Percentiles rank a stretch among this genome's conserved stretches.
phyloP scores from a whole-genome alignment of 768 basidiomycete genomes.

The Lentinula sp. region DNA sequence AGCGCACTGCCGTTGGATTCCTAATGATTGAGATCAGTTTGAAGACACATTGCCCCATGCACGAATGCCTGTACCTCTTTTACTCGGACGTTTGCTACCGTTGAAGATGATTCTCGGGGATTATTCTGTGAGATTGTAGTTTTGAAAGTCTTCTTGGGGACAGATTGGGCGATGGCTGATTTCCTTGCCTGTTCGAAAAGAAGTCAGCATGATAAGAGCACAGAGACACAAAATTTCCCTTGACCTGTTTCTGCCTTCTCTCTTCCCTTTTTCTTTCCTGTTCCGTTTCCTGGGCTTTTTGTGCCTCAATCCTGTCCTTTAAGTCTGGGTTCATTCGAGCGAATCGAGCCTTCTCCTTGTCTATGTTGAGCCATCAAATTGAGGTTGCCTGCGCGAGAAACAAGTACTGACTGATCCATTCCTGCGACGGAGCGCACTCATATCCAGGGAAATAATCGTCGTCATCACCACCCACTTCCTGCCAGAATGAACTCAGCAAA shows the following conservation, averaged over 20 bases:
- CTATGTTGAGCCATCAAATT: constrained; percentile 13
- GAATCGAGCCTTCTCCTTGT: constrained; percentile 32
- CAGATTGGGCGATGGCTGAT: not conserved
- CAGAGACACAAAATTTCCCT: constrained; percentile 5
- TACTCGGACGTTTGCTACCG: not conserved
- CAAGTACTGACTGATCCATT: constrained; percentile 52
- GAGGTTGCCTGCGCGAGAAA: not conserved
- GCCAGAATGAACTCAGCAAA: constrained; percentile 61
- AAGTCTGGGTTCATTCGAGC: constrained; percentile 20
- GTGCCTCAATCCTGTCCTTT: constrained; percentile 10
- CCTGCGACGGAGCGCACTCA: constrained; percentile 30
- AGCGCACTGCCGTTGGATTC: not conserved
- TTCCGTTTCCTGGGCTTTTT: not conserved
- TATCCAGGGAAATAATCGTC: constrained; percentile 46
- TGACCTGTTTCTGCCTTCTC: constrained; percentile 11
- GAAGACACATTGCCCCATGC: not conserved
- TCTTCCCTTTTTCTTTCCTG: constrained; percentile 13
- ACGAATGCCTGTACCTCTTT: not conserved
- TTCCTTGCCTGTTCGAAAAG: not conserved
- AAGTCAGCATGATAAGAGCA: not conserved
- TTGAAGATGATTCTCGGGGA: not conserved
- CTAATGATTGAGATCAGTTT: not conserved
- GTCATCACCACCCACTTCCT: constrained; percentile 50
- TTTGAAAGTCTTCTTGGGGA: not conserved
- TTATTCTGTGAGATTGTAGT: not conserved